Evolutionary conservation across 371 early-diverging fungal species (phyloP), one percentile per base, ranked within the genome.

Genomic region (Mortierella sp.): DNA sequence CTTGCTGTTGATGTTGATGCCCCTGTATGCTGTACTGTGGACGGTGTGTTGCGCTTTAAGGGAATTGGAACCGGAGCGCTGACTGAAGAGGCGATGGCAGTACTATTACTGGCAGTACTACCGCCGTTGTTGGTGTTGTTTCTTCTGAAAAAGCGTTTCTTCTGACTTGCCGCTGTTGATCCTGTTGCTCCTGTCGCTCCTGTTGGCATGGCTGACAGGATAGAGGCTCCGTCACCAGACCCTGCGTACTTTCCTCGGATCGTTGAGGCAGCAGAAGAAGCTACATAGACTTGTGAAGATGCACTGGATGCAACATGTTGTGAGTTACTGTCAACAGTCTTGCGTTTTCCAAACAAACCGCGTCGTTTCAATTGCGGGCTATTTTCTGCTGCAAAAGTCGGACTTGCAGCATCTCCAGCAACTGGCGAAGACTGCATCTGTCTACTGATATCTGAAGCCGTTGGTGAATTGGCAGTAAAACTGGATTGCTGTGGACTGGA

Each of bases 321-420:
- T 4, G 51, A 2, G 9, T 37, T 28, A 45, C n/a, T 53, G 2
- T 61, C 66, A 15, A 64, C 64, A 2, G 72, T 56, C 37, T 58
- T 61, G 9, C 72, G 68, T 51, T 77, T 77, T 29, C 78, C 78
- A 54, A 77, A 77, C 3, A 77, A 61, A 17, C 78, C 78, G 9
- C 78, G 72, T 26, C 72, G 64, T 32, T 77, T 77, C 60, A 68
- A 55, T 35, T 66, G 78, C 9, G 78, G 66, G 45, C 69, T 77
- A 1, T 51, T 49, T 23, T 77, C 78, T 6, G 40, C 32, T 2
- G 51, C 40, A 0, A 53, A n/a, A 12, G 6, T 12, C 0, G 61
- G 10, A 10, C n/a, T 22, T 6, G 35, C 31, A 22, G n/a, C 59
- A 12, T 55, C 72, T 23, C 42, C 56, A 13, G 13, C 40, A 1